Evolutionary conservation across 176 grass and related monocot genomes (phyloP).

Genomic region (Themeda triandra): DNA sequence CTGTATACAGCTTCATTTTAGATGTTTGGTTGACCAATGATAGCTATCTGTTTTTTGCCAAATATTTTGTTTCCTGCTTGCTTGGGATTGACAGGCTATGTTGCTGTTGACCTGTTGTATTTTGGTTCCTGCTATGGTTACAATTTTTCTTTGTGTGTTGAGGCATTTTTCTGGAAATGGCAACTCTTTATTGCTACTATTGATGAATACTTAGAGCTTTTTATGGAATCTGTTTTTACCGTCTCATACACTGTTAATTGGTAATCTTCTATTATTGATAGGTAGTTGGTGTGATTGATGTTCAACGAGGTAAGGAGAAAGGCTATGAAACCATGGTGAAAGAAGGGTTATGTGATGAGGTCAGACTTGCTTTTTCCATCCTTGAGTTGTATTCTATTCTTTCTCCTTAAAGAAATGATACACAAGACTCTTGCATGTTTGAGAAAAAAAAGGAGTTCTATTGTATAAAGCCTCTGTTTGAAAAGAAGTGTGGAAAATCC

Average conservation of each 20-base stretch:
- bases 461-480: neutral
- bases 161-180: no score
- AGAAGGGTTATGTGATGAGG: slow-evolving; percentile 93
- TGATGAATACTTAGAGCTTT: neutral
- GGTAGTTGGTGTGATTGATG: slow-evolving; percentile 90
- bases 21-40: neutral
- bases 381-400: slow-evolving; percentile 5
- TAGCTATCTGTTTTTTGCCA: neutral
- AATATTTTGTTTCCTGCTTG: neutral
- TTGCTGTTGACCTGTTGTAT: no score
- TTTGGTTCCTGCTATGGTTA: neutral
- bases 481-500: neutral
- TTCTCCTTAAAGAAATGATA: neutral
- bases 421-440: neutral
- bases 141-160: neutral
- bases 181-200: neutral
- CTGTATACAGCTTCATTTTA: neutral
- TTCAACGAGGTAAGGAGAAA: slow-evolving; percentile 84
- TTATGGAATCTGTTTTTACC: neutral
- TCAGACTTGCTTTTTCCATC: slow-evolving; percentile 42
- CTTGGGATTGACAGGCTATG: no score
- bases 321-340: slow-evolving; percentile 94
- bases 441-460: neutral
- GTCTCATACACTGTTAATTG: neutral
- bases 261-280: slow-evolving; percentile 34